These are phyloP conservation scores for Onygenales sp. DNA, from an alignment of 2,329 filamentous ascomycete genomes.

Conservation along the genomic window DNA sequence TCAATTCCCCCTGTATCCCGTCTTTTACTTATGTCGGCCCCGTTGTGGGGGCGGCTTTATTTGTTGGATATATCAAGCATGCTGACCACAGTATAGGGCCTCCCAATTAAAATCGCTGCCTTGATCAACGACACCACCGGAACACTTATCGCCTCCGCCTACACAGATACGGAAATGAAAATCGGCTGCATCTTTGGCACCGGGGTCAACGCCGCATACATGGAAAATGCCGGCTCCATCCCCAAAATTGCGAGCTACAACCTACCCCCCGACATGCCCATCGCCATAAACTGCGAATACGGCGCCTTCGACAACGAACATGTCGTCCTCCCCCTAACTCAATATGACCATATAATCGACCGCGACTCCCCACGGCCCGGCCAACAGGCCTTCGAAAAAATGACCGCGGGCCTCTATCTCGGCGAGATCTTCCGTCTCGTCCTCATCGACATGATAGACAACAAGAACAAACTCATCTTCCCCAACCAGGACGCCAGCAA, in stretches of 20 bases:
- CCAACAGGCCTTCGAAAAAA: conserved; percentile 95
- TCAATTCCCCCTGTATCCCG: conserved; percentile 10
- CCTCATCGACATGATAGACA: conserved; percentile 75
- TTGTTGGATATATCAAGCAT: not conserved
- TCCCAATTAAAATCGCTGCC: conserved; percentile 86
- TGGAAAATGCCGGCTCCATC: conserved; percentile 84
- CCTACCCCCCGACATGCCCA: conserved; percentile 69
- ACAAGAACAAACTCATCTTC: conserved; percentile 66
- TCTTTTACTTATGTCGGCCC: not conserved
- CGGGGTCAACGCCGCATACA: conserved; percentile 96
- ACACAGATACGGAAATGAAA: conserved; percentile 87
- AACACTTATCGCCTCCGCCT: conserved; percentile 90
- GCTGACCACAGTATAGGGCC: conserved; percentile 45
- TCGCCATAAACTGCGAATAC: conserved; percentile 98
- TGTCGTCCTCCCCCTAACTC: conserved; percentile 72
- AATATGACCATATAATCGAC: conserved; percentile 81
- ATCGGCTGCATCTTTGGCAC: conserved; percentile 98
- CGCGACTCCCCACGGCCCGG: conserved; percentile 84
- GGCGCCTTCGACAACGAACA: conserved; percentile 95
- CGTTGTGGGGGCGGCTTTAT: no score
- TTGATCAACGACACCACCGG: conserved; percentile 97
- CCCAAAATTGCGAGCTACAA: conserved; percentile 91
- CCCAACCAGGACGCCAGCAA: conserved; percentile 69
- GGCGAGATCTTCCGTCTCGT: conserved; percentile 90
- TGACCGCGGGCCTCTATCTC: conserved; percentile 90